Evolutionary conservation across 768 basidiomycete species (phyloP), one percentile per base, ranked within the genome.

Genomic region (Piloderma croceum): DNA sequence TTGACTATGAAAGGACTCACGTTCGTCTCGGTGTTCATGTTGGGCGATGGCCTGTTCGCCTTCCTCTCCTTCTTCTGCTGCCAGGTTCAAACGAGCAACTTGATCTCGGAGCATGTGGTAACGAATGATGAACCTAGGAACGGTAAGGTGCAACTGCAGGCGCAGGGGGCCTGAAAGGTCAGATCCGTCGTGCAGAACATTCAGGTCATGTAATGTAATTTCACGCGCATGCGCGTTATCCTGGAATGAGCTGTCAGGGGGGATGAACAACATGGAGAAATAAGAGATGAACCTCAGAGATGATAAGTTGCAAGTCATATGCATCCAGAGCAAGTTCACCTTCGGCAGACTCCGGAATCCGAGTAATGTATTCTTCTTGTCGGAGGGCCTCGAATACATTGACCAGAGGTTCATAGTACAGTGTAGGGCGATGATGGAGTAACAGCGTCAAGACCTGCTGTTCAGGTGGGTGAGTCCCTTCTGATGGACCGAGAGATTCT

Each of bases 381-480:
- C 83, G 81, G 31, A 90, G 62, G 41, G 80, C 81, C 41, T 81
- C 81, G 51, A 89, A 88, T 15, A 88, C 74, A 42, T 61, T 68
- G 31, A 72, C 74, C 34, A 90, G 54, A 21, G 85, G 79, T 55
- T 88, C 85, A 50, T 88, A 89, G 58, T 85, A 90, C 6, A 89
- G 65, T 4, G 77, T 83, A 3, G 85, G 84, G 13, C 64, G 70
- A 42, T 77, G 65, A 34, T 76, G 71, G 43, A 90, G 68, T 35
- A 89, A 62, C 5, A 85, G 54, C n/a, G 60, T 54, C 23, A 45
- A 60, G 31, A 22, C 33, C 46, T 36, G 51, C 31, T 55, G 53
- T 31, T 43, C 27, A 35, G 46, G 31, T 40, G 35, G 32, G 32
- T 42, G 17, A 20, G 34, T 33, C 37, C 33, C 42, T 3, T 39